These are phyloP conservation scores for Apophysomyces variabilis DNA, from an alignment of 371 early-diverging fungal species.

Conservation along the genomic window DNA sequence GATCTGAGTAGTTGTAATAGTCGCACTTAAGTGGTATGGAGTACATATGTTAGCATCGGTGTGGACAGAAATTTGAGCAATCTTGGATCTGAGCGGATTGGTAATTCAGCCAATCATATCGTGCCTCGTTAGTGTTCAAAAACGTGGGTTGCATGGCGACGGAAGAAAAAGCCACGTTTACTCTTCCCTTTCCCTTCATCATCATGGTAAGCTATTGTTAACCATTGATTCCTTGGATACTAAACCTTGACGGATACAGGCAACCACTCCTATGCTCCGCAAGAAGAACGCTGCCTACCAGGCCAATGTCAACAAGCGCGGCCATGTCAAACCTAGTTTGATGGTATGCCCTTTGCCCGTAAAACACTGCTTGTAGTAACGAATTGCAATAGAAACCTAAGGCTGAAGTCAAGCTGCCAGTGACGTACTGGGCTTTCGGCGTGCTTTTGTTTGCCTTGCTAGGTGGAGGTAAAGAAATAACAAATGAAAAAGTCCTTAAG, in stretches of 20 bases:
- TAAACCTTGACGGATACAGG: constrained; percentile 15
- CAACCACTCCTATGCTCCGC: constrained; percentile 40
- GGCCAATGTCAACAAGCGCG: constrained; percentile 41
- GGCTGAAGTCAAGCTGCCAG: constrained; percentile 19
- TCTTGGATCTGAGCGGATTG: neutral
- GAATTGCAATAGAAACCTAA: constrained; percentile 25
- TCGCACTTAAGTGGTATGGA: no score
- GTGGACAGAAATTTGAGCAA: no score
- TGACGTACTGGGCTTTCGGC: constrained; percentile 27
- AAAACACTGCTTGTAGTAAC: neutral
- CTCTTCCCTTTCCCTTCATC: constrained; percentile 4
- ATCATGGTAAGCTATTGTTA: constrained; percentile 21
- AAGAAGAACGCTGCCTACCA: constrained; percentile 47
- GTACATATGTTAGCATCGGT: no score
- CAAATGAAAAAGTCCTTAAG: neutral
- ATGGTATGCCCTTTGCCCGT: constrained; percentile 13
- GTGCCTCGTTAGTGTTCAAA: neutral
- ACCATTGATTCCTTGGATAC: neutral
- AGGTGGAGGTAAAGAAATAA: constrained; percentile 25
- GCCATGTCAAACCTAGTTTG: constrained; percentile 40
- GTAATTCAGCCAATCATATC: neutral
- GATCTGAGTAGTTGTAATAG: no score
- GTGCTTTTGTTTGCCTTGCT: constrained; percentile 24
- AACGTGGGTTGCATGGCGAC: neutral
- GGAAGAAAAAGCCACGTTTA: constrained; percentile 1